Conservation (phyloP, 805 yeast genomes). For the Starmera amethionina region DNA sequence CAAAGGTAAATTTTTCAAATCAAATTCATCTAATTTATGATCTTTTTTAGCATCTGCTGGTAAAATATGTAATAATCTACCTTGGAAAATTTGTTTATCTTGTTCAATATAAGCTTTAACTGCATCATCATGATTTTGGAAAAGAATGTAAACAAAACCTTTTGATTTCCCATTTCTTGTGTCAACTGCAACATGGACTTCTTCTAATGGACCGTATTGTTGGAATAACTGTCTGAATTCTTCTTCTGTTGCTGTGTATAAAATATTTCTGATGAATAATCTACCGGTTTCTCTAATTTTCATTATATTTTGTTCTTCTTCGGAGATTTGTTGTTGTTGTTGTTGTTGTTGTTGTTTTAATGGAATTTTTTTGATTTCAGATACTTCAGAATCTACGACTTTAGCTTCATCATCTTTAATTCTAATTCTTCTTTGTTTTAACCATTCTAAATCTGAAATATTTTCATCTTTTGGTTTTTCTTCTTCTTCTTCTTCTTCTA, state of each 20-base stretch:
- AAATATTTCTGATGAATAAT: slow-evolving; percentile 77
- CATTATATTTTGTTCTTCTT: slow-evolving; percentile 37
- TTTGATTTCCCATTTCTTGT: slow-evolving; percentile 84
- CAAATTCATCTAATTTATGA: slow-evolving; percentile 84
- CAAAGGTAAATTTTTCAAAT: slow-evolving; percentile 79
- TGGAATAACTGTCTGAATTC: slow-evolving; percentile 63
- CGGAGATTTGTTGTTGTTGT: slow-evolving; percentile 12
- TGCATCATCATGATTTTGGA: slow-evolving; percentile 61
- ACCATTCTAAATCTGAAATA: slow-evolving; percentile 81
- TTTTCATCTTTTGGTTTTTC: slow-evolving; percentile 35
- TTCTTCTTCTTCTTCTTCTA: slow-evolving; percentile 12
- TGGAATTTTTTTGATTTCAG: slow-evolving; percentile 4
- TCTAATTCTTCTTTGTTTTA: slow-evolving; percentile 62
- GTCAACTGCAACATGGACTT: slow-evolving; percentile 89
- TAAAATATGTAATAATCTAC: slow-evolving; percentile 80
- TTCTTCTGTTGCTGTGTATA: slow-evolving; percentile 67
- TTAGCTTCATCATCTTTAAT: slow-evolving; percentile 39
- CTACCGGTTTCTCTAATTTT: slow-evolving; percentile 66
- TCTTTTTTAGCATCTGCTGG: slow-evolving; percentile 79
- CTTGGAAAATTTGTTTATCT: slow-evolving; percentile 90
- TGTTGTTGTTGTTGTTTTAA: slow-evolving; percentile 3
- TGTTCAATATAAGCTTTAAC: slow-evolving; percentile 59
- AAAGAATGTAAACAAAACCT: slow-evolving; percentile 85
- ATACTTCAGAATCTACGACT: slow-evolving; percentile 5
- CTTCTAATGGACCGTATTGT: slow-evolving; percentile 65